Conservation (phyloP, 2,329 filamentous ascomycete species). For the Arthrobotrys sphaeroides region DNA sequence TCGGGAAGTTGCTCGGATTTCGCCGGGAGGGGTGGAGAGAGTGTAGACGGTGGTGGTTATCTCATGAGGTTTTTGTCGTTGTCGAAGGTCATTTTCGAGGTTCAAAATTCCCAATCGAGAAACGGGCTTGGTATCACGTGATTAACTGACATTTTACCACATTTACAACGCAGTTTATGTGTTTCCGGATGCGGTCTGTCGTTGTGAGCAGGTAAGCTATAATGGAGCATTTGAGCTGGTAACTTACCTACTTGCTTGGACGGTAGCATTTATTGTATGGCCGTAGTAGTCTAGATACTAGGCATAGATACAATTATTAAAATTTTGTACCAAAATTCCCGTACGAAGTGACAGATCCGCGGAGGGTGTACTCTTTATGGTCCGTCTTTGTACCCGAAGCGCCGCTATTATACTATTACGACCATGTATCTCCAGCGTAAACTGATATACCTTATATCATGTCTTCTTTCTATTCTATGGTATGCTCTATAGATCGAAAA, state of each 20-base stretch:
- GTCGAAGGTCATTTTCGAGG: not conserved
- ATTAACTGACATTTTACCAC: not conserved
- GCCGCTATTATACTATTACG: too few species aligned
- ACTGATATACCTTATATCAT: not conserved
- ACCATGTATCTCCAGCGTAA: not conserved
- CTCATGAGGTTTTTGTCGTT: not conserved
- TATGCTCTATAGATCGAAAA: not conserved
- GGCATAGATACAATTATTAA: too few species aligned
- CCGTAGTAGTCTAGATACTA: too few species aligned
- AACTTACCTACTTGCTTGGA: not conserved
- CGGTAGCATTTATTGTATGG: too few species aligned
- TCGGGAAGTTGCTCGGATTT: constrained; percentile 5
- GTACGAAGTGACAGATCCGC: too few species aligned
- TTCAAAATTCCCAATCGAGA: constrained; percentile 15
- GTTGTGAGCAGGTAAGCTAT: not conserved
- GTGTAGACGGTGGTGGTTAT: too few species aligned
- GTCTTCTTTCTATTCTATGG: not conserved
- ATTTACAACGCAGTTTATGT: not conserved
- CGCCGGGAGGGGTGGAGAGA: not conserved
- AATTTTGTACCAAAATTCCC: too few species aligned
- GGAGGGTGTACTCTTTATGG: too few species aligned
- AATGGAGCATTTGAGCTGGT: constrained; percentile 2
- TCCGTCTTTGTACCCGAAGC: too few species aligned
- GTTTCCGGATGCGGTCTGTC: not conserved
- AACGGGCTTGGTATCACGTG: constrained; percentile 1